phyloP scores from a whole-genome alignment of 83 land plant genomes.

The Larix sibirica region DNA sequence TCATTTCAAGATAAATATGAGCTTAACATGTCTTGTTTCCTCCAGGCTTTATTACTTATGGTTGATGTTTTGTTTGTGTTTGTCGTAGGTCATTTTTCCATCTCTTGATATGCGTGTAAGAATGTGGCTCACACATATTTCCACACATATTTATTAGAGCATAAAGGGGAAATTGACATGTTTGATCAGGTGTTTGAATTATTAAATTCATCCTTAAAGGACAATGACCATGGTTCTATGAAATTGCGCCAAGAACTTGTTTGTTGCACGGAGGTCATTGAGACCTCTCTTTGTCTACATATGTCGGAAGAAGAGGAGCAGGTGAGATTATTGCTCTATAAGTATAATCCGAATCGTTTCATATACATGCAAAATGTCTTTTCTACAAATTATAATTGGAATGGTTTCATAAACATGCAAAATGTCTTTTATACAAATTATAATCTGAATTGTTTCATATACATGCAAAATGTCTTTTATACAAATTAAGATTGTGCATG shows the following conservation, averaged over 20 bases:
- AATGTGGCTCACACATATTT: conserved; percentile 92
- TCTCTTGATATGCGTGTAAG: conserved; percentile 96
- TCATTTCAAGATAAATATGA: not conserved
- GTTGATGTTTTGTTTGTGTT: not conserved
- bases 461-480: not conserved
- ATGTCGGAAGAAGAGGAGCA: conserved; percentile 97
- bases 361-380: not conserved
- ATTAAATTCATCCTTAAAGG: conserved; percentile 45
- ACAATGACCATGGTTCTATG: conserved; percentile 30
- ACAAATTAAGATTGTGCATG: not conserved
- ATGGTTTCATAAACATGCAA: too few relatives aligned
- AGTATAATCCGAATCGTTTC: too few relatives aligned
- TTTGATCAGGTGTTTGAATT: conserved; percentile 79
- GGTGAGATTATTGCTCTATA: conserved; percentile 34
- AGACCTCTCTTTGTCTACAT: conserved; percentile 83
- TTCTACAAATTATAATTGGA: too few relatives aligned
- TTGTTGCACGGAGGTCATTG: conserved; percentile 75
- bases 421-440: too few relatives aligned
- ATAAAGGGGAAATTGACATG: conserved; percentile 79
- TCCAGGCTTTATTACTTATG: not conserved
- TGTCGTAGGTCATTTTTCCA: conserved; percentile 86
- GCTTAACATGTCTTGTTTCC: not conserved
- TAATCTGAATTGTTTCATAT: too few relatives aligned
- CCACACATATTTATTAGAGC: conserved; percentile 86
- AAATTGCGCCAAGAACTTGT: conserved; percentile 63